Percentiles rank a stretch among this genome's conserved stretches.
These are phyloP conservation scores for Liriodendron chinense DNA, from an alignment of 164 flowering plant genomes.

Conservation along the genomic window DNA sequence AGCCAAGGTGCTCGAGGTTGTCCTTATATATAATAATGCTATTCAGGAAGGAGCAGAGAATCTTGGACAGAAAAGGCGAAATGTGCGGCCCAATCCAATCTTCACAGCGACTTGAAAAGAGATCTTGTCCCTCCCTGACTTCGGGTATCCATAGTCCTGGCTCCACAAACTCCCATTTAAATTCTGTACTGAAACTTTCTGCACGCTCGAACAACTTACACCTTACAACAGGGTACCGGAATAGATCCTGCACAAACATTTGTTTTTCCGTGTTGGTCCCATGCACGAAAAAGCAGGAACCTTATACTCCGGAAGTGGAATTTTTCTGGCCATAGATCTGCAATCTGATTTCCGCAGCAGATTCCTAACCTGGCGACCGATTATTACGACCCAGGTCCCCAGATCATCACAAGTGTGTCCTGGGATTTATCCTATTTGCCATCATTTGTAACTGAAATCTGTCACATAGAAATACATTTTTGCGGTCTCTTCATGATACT, in stretches of 20 bases:
- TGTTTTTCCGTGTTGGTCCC: slow-evolving; percentile 40
- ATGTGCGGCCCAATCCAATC: slow-evolving; percentile 50
- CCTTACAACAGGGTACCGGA: slow-evolving; percentile 63
- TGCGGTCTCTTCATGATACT: not conserved
- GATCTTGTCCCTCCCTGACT: slow-evolving; percentile 49
- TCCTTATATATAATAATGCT: slow-evolving; percentile 42
- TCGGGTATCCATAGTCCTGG: slow-evolving; percentile 35
- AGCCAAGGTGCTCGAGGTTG: slow-evolving; percentile 18
- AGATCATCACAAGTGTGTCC: not conserved
- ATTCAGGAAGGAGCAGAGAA: slow-evolving; percentile 40
- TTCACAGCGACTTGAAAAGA: slow-evolving; percentile 60
- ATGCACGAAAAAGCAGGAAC: slow-evolving; percentile 47
- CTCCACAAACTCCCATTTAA: slow-evolving; percentile 20
- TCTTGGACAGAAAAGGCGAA: slow-evolving; percentile 39
- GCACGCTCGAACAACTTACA: slow-evolving; percentile 28
- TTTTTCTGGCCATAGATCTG: slow-evolving; percentile 37
- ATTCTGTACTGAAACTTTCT: slow-evolving; percentile 29
- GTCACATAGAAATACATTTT: not conserved
- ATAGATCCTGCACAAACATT: slow-evolving; percentile 49
- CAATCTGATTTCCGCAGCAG: slow-evolving; percentile 37
- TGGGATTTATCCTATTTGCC: not conserved
- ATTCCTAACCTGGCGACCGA: slow-evolving; percentile 24
- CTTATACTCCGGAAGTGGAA: slow-evolving; percentile 46
- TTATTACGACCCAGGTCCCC: not conserved
- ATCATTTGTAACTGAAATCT: not conserved